Conservation (phyloP, 495 filamentous ascomycete species). For the Astrocystis sublimbata region DNA sequence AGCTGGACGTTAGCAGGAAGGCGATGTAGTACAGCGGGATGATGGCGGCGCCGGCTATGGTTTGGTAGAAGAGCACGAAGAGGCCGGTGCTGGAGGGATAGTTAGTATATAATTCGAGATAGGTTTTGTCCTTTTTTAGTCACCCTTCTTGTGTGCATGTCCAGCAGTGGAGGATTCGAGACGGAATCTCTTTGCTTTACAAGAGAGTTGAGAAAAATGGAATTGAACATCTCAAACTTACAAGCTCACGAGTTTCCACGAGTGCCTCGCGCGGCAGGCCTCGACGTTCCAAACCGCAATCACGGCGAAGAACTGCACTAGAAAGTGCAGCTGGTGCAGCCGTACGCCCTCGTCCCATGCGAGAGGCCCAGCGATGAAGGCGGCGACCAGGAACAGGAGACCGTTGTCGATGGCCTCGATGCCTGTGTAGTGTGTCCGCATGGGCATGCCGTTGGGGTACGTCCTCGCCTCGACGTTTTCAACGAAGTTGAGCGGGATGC, state of each 20-base stretch:
- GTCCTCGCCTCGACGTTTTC: slow-evolving; percentile 14
- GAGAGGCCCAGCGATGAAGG: slow-evolving; percentile 24
- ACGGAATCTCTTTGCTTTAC: neutral
- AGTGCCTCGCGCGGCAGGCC: slow-evolving; percentile 28
- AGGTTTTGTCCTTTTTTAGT: neutral
- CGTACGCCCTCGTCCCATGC: slow-evolving; percentile 22
- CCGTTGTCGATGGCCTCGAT: slow-evolving; percentile 21
- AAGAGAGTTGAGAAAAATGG: neutral
- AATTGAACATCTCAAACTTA: slow-evolving; percentile 17
- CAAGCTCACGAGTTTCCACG: slow-evolving; percentile 30
- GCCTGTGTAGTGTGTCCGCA: slow-evolving; percentile 30
- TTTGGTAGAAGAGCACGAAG: slow-evolving; percentile 36
- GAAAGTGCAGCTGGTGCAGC: slow-evolving; percentile 29
- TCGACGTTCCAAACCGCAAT: slow-evolving; percentile 36
- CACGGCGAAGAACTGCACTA: slow-evolving; percentile 28
- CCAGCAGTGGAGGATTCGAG: neutral
- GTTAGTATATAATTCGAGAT: neutral
- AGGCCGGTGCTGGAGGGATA: slow-evolving; percentile 20
- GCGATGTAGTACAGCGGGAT: slow-evolving; percentile 39
- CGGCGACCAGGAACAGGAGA: slow-evolving; percentile 25
- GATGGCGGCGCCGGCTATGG: slow-evolving; percentile 35
- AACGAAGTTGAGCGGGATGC: slow-evolving; percentile 22
- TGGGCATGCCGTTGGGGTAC: slow-evolving; percentile 25
- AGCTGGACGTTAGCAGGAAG: neutral
- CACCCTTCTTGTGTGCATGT: neutral